Percentiles rank a stretch among this genome's conserved stretches.
Evolutionary conservation across 345 rosid genomes (phyloP).

Genomic region (Pistacia atlantica): DNA sequence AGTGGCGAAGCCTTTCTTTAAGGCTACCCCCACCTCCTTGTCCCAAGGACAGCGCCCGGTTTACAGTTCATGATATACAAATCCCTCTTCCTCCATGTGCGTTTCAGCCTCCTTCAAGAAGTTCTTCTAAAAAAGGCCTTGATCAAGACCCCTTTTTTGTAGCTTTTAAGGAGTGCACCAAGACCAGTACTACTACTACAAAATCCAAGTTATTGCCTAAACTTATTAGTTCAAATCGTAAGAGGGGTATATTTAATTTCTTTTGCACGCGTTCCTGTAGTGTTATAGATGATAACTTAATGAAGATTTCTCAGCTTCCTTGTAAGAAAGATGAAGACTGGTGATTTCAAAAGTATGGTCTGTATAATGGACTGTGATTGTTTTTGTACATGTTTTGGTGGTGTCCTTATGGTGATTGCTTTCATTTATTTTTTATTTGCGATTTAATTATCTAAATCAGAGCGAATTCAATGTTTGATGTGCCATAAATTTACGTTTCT

Average conservation of each 20-base stretch:
- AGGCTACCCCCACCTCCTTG: conserved; percentile 25
- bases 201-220: neutral
- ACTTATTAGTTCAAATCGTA: neutral
- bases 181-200: neutral
- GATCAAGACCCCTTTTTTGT: conserved; percentile 22
- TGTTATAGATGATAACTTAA: conserved; percentile 7
- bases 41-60: neutral
- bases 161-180: conserved; percentile 24
- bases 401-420: too few species aligned
- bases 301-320: conserved; percentile 6
- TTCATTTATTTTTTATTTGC: too few species aligned
- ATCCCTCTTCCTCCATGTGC: conserved; percentile 23
- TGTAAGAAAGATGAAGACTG: neutral
- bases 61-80: conserved; percentile 2
- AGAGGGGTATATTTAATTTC: conserved; percentile 11
- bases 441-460: too few species aligned
- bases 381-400: too few species aligned
- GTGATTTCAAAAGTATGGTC: neutral
- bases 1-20: neutral
- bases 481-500: too few species aligned
- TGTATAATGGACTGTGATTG: neutral
- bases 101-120: conserved; percentile 13
- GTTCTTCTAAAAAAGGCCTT: neutral
- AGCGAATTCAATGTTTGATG: too few species aligned
- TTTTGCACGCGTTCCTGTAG: conserved; percentile 17